Evolutionary conservation across 2,329 filamentous ascomycete species (phyloP), one percentile per base, ranked within the genome.

Genomic region (Conoideocrella luteorostrata): DNA sequence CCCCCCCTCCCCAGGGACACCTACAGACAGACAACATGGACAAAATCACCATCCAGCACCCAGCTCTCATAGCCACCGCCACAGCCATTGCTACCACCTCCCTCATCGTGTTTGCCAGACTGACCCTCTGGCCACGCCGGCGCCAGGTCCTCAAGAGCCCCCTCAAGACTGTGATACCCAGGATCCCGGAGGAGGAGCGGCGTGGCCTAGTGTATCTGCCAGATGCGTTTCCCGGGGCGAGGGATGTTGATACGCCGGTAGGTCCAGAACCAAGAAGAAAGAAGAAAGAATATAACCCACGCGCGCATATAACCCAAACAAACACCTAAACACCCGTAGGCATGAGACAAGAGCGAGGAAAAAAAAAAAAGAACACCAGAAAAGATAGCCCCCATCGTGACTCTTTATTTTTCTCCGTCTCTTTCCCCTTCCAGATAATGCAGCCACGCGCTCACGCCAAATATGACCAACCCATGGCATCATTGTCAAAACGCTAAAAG

Each of bases 171-270:
- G 58, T 62, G 32, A 49, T 70, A 4, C 63, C 63, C 10, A 48
- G 50, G 6, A 51, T 68, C 10, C 58, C 66, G 13, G 52, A 58
- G 34, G 59, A 58, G 11, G 64, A 70, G 47, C 52, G 66, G 15
- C 56, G 59, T 36, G 52, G 59, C 4, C 54, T 76, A 18, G 58
- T 63, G 3, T 88, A 93, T 59, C 78, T 77, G 12, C 77, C 80
- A 4, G 79, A 88, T 59, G 71, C 76, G 32, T 76, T 91, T 26
- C 84, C 84, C 0, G 84, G 87, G 4, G 80, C 77, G 1, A 75
- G 88, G 47, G 85, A 93, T 60, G 81, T 94, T 13, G 62, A 71
- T 4, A 85, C 82, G 4, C 84, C 83, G 4, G 75, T 78, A 54
- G 53, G 69, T 60, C 1, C n/a, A 34, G 30, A 7, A 10, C 7